A percentile compares a stretch with the other conserved stretches of the same genome.
These are phyloP conservation scores for Hypholoma fasciculare DNA, from an alignment of 768 basidiomycete genomes.

Conservation along the genomic window DNA sequence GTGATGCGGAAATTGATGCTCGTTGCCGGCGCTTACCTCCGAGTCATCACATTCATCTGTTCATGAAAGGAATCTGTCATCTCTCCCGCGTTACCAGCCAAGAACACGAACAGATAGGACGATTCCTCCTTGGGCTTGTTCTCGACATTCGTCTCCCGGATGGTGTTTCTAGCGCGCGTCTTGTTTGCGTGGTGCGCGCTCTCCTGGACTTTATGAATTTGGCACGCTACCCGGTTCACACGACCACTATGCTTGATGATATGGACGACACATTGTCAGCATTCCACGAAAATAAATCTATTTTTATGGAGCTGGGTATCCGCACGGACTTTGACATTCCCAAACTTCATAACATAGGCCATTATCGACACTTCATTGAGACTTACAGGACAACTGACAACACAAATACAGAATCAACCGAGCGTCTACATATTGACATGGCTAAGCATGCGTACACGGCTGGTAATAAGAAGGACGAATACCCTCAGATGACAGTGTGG, in stretches of 20 bases:
- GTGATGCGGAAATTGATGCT: constrained; percentile 14
- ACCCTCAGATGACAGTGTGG: constrained; percentile 38
- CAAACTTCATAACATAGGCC: constrained; percentile 29
- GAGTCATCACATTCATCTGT: constrained; percentile 30
- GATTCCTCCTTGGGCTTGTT: constrained; percentile 26
- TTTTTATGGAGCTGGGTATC: constrained; percentile 22
- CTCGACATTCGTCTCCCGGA: too few species aligned
- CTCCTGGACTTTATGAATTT: constrained; percentile 32
- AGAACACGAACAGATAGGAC: constrained; percentile 34
- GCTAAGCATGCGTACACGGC: constrained; percentile 31
- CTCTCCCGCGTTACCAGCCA: constrained; percentile 39
- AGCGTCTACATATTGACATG: constrained; percentile 38
- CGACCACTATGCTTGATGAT: too few species aligned
- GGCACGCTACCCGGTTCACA: too few species aligned
- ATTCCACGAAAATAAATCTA: constrained; percentile 29
- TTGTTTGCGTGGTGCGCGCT: constrained; percentile 12
- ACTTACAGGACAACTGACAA: neutral
- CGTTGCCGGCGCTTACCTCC: constrained; percentile 31
- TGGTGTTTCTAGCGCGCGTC: too few species aligned
- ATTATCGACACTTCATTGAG: constrained; percentile 15
- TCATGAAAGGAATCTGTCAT: constrained; percentile 39
- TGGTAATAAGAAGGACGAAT: constrained; percentile 24
- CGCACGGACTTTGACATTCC: constrained; percentile 33
- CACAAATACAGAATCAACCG: constrained; percentile 4
- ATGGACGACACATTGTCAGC: neutral